Percentiles rank a stretch among this genome's conserved stretches.
Evolutionary conservation across 345 rosid species (phyloP).

Genomic region (Eucalyptus melliodora): DNA sequence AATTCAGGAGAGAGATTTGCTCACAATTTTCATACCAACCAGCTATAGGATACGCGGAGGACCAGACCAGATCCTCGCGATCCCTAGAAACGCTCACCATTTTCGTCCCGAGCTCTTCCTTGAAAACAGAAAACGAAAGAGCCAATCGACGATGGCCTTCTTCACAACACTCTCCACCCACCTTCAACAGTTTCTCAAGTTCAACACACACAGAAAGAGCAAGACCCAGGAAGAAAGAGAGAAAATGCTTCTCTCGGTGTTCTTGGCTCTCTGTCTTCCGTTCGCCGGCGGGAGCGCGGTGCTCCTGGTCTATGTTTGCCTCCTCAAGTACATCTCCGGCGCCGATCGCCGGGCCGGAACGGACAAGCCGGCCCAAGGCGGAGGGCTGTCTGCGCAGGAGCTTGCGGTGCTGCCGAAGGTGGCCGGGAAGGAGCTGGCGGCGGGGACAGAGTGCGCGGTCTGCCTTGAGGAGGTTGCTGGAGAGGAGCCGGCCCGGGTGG

Average conservation of each 20-base stretch:
- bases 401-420: slow-evolving; percentile 55
- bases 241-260: slow-evolving; percentile 34
- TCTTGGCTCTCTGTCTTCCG: slow-evolving; percentile 61
- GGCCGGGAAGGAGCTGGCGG: slow-evolving; percentile 48
- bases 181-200: too few relatives aligned
- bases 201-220: background rate
- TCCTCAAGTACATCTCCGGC: slow-evolving; percentile 34
- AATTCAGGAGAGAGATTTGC: background rate
- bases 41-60: background rate
- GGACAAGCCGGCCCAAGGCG: slow-evolving; percentile 7
- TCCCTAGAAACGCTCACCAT: background rate
- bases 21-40: background rate
- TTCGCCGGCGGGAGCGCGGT: slow-evolving; percentile 54
- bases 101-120: background rate
- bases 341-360: background rate
- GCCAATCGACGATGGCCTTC: background rate
- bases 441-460: slow-evolving; percentile 70
- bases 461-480: slow-evolving; percentile 67
- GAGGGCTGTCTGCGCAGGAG: slow-evolving; percentile 45
- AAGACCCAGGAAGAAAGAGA: background rate
- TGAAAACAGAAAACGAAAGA: background rate
- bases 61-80: background rate
- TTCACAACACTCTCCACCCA: background rate
- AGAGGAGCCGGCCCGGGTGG: slow-evolving; percentile 42
- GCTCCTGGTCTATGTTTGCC: slow-evolving; percentile 43